Percentiles rank a stretch among this genome's conserved stretches.
These are phyloP conservation scores for Mycena sp. DNA, from an alignment of 1,284 basidiomycete genomes.

Conservation along the genomic window DNA sequence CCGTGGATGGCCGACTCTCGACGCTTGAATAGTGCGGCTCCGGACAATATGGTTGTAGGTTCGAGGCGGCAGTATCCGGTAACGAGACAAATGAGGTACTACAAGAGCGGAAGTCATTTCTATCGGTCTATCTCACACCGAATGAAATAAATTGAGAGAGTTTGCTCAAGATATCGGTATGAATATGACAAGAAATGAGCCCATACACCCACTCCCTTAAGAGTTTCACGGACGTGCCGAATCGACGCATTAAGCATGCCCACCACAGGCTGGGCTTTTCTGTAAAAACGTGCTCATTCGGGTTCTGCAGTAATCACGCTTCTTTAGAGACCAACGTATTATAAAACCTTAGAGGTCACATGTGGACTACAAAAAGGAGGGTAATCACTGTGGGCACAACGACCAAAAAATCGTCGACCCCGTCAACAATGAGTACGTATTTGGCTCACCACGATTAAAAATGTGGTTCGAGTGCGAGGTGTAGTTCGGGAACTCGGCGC, in stretches of 20 bases:
- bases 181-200: conserved; percentile 2
- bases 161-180: conserved; percentile 3
- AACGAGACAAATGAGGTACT: neutral
- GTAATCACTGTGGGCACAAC: no score
- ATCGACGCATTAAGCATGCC: neutral
- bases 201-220: neutral
- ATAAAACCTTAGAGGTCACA: no score
- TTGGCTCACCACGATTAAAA: no score
- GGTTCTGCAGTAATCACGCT: no score
- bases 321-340: no score
- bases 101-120: neutral
- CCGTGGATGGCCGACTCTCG: neutral
- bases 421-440: no score
- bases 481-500: no score
- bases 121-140: neutral
- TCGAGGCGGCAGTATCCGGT: neutral
- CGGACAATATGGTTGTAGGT: neutral
- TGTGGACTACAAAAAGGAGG: no score
- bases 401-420: no score
- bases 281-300: no score
- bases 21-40: neutral
- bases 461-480: no score
- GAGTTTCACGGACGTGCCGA: neutral
- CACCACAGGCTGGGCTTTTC: no score
- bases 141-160: neutral